phyloP scores from a whole-genome alignment of 257 asterid genomes.

The Plectranthus barbatus region DNA sequence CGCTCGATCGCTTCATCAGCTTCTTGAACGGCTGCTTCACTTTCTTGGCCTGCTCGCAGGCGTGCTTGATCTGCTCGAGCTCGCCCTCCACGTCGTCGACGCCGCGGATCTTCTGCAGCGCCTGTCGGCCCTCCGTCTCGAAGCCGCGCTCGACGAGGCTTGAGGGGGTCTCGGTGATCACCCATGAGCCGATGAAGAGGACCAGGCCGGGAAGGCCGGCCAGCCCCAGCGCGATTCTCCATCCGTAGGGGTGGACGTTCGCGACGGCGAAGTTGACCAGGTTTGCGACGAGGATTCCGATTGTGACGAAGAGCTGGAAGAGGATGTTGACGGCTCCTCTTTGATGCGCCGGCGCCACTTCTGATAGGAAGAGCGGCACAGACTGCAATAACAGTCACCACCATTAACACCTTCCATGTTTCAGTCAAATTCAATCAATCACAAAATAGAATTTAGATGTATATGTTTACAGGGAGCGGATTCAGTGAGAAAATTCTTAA shows the following conservation, averaged over 20 bases:
- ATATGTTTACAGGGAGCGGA: too few relatives aligned
- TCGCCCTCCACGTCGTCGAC: conserved; percentile 69
- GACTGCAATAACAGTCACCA: too few relatives aligned
- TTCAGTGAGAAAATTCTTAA: too few relatives aligned
- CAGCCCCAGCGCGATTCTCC: conserved; percentile 61
- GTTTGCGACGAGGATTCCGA: conserved; percentile 65
- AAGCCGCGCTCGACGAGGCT: conserved; percentile 73
- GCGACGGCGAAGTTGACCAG: conserved; percentile 52
- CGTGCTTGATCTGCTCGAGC: conserved; percentile 60
- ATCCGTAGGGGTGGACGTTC: conserved; percentile 43
- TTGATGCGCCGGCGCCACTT: conserved; percentile 66
- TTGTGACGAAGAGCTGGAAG: conserved; percentile 76
- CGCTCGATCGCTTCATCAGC: conserved; percentile 52
- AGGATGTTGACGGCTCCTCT: conserved; percentile 78
- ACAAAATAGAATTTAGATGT: too few relatives aligned
- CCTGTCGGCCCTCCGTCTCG: conserved; percentile 57
- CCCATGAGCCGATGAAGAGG: conserved; percentile 56
- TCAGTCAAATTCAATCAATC: neutral
- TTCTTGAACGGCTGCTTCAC: conserved; percentile 82
- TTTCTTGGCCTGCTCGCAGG: conserved; percentile 57
- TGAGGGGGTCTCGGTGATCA: conserved; percentile 76
- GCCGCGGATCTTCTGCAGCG: conserved; percentile 60
- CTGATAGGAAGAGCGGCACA: conserved; percentile 73
- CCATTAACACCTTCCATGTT: neutral
- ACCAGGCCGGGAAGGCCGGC: conserved; percentile 69